Evolutionary conservation across 2,329 filamentous ascomycete species (phyloP), one percentile per base, ranked within the genome.

Genomic region (Colletotrichum filicis): DNA sequence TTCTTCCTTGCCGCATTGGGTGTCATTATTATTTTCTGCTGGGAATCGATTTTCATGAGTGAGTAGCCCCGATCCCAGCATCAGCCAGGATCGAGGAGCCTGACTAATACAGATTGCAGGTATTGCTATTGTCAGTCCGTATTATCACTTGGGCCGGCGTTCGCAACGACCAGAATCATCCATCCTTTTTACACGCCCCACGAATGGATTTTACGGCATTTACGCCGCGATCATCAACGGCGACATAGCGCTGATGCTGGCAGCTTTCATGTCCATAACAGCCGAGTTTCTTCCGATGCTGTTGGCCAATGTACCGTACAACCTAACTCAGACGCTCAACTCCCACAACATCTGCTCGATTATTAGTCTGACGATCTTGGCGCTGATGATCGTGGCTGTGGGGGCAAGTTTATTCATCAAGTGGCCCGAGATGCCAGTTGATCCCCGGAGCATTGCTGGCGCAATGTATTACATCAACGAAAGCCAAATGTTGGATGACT

Each of bases 231-330:
- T 85, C 19, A 59, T 75, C 4, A 76, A 81, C 22, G 77, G 78
- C 11, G 82, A 88, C 42, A 63, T 79, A 7, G 86, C 86, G 71
- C 80, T 86, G 1, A 79, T 83, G 28, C 66, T 82, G 14, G 82
- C 85, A 11, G 82, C 85, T 0, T 74, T 83, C 5, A 83, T 85
- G 59, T 80, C 85, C 4, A 82, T 88, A 26, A 79, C 88, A 2
- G 82, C 86, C 26, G 87, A 89, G 61, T 83, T 87, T 60, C 82
- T 89, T n/a, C 87, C 87, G 1, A 79, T 88, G 24, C 79, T 86
- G 1, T 81, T 89, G 3, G 82, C 85, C 75, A 88, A 87, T 73
- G 81, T 88, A 2, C 84, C 87, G 0, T 87, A 86, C 77, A 85
- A 82, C 65, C 80, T 84, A 2, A 82, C 83, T 0, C 84, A 86